Base-by-base conservation (phyloP, 2,329 filamentous ascomycete species). In the Neofusicoccum ribis region DNA sequence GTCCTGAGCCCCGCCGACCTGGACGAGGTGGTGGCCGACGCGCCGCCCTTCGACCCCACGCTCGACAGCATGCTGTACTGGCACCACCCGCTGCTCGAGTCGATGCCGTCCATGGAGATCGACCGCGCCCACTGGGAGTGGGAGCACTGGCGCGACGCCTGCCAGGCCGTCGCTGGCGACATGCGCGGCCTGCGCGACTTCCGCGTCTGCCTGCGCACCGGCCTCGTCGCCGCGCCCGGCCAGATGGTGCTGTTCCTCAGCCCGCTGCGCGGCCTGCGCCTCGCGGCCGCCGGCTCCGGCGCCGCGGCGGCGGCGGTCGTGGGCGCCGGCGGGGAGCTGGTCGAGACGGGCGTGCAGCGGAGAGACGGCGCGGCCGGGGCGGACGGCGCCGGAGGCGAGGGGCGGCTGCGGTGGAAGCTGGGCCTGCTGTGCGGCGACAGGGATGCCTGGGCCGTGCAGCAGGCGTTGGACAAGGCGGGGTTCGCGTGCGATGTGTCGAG, bases 11-110 rank as follows among this genome's bases (percentile, higher is more conserved):
- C 34, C 41, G 54, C 44, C 54, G 54, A 44, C 54, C 12, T 46
- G 2, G 37, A 56, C 20, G 23, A 20, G 34, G 54, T 44, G 20
- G 52, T 43, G 11, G 20, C 31, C 5, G 52, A 56, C 2, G 39
- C 6, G 54, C 54, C 27, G 2, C 54, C 39, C 11, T 46, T 34
- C 17, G 56, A 47, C 43, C 41, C 41, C 27, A 47, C 56, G 8
- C 43, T 60, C 31, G 56, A 60, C 43, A 47, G 41, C n/a, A 60
- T 60, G 41, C 27, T 60, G 9, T 60, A 60, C 56, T 60, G 56
- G 56, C 56, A 60, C 27, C 56, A 60, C 43, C 56, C 56, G 41
- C 56, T 60, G 12, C 41, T 60, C 43, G 56, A 47, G 9, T 47
- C 56, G 1, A 47, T 60, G 43, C 56, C 41, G n/a, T 47, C 37